Evolutionary conservation across 495 filamentous ascomycete species (phyloP).

Genomic region (Xylaria curta): DNA sequence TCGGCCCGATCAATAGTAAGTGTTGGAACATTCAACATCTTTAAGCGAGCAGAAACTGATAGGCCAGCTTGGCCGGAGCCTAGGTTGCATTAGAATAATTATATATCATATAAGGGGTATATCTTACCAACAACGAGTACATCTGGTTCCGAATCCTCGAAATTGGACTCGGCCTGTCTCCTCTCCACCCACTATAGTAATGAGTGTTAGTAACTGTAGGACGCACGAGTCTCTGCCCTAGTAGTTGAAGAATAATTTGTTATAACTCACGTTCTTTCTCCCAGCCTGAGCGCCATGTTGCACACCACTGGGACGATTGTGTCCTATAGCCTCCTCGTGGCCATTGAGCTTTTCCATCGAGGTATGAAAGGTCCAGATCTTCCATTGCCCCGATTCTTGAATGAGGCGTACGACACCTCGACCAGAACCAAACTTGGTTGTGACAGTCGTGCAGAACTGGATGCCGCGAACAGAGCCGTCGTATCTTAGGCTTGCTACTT

Average conservation of each 20-base stretch:
- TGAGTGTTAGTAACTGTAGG: not conserved
- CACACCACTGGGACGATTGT: conserved; percentile 58
- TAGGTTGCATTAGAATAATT: conserved; percentile 28
- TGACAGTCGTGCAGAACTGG: conserved; percentile 58
- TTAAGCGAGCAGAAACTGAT: conserved; percentile 70
- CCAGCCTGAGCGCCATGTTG: conserved; percentile 52
- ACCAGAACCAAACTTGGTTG: conserved; percentile 61
- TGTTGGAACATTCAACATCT: conserved; percentile 69
- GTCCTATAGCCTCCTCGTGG: conserved; percentile 58
- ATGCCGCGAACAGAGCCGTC: conserved; percentile 58
- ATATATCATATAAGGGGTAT: not conserved
- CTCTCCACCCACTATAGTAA: conserved; percentile 64
- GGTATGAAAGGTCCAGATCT: conserved; percentile 70
- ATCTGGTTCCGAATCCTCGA: conserved; percentile 61
- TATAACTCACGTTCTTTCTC: conserved; percentile 50
- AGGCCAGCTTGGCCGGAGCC: conserved; percentile 66
- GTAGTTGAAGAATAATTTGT: not conserved
- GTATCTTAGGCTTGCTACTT: conserved; percentile 50
- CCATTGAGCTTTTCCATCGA: conserved; percentile 59
- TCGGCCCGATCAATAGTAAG: conserved; percentile 72
- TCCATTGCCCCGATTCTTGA: conserved; percentile 60
- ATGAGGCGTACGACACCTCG: conserved; percentile 63
- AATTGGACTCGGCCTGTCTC: conserved; percentile 61
- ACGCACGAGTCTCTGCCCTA: not conserved
- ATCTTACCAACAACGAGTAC: conserved; percentile 71